Conservation (phyloP, 129 eudicot species). For the Pulicaria dysenterica region DNA sequence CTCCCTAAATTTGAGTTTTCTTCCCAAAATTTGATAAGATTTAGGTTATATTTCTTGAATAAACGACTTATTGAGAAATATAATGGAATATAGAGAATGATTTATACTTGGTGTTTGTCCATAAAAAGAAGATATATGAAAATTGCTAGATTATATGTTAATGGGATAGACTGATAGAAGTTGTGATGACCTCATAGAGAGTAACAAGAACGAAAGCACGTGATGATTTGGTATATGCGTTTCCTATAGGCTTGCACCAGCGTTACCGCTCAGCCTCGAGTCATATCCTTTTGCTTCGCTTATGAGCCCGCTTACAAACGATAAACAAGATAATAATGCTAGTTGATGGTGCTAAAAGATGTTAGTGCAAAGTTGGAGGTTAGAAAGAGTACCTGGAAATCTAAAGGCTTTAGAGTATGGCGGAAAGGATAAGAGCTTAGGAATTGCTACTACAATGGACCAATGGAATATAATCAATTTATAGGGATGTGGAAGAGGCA, state of each 20-base stretch:
- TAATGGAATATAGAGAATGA: no score
- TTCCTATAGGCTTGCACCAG: not conserved
- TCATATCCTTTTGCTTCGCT: constrained; percentile 9
- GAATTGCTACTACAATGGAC: not conserved
- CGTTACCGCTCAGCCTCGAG: not conserved
- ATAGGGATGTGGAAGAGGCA: not conserved
- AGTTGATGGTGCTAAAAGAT: not conserved
- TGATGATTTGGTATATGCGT: not conserved
- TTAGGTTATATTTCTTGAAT: no score
- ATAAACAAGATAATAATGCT: not conserved
- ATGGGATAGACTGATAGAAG: not conserved
- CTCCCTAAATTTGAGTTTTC: no score
- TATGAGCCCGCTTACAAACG: not conserved
- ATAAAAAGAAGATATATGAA: not conserved
- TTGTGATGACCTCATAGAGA: not conserved
- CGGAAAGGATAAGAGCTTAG: not conserved
- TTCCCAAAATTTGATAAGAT: no score
- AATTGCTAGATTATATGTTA: not conserved
- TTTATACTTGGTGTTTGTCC: not conserved
- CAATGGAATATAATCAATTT: no score
- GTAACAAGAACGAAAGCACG: not conserved
- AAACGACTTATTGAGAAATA: no score
- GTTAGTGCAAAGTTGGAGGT: constrained; percentile 6
- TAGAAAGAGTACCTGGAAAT: not conserved
- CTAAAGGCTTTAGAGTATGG: not conserved